Evolutionary conservation across 1,284 basidiomycete species (phyloP), one percentile per base, ranked within the genome.

Genomic region (Ustilago curta): DNA sequence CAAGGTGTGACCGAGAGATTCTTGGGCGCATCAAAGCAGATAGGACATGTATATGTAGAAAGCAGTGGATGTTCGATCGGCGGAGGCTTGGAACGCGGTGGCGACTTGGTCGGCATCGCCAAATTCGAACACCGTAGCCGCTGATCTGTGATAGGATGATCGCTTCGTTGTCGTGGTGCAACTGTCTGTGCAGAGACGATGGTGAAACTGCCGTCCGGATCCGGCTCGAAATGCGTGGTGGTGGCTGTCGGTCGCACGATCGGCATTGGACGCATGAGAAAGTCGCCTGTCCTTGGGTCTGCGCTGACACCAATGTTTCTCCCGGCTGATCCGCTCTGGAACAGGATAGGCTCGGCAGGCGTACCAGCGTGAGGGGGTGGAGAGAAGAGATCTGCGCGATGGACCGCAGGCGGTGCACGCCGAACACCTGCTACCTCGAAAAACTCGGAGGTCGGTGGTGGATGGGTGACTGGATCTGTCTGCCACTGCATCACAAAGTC

Each of bases 21-120:
- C 12, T 45, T 71, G 7, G 80, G 80, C 7, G 80, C 61, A 19
- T 78, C 76, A 27, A 83, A 78, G 61, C 81, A 83, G 65, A 83
- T 80, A 8, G 81, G 80, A 47, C 81, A 83, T 0, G 63, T 67
- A 54, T 78, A 83, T 8, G 61, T 78, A 14, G 76, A 78, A 2
- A 81, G 56, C 16, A 82, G 62, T 8, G 70, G 59, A 37, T 75
- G 69, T 23, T 74, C 65, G 52, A 76, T 76, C 3, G 74, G 74
- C 14, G 65, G 69, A 11, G 74, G 74, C 40, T 69, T 76, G 18
- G 68, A 60, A 3, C 73, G 59, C 8, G 73, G 73, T 2, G 73
- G 73, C 23, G 73, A 76, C 21, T 37, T 55, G 19, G 50, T 67
- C 4, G 73, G 73, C 64, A 70, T 70, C 1, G 42, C 55, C 51